phyloP scores from a whole-genome alignment of 208 protist genomes.

The Trypanosomatidae sp. region DNA sequence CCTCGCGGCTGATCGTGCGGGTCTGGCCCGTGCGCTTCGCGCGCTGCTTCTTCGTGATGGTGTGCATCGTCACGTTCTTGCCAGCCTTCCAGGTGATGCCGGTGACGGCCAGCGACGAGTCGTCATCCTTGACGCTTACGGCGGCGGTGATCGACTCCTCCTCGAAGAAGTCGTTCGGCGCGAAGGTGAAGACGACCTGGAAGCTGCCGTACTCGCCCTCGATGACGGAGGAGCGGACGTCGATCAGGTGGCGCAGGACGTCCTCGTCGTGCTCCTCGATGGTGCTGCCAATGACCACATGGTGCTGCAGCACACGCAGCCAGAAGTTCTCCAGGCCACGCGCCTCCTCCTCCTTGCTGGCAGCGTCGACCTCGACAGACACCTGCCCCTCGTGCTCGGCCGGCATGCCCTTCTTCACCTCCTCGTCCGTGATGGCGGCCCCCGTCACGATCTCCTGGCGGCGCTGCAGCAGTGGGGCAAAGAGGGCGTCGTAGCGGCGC shows the following conservation, averaged over 20 bases:
- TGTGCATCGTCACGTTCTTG: constrained; percentile 72
- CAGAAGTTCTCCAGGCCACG: constrained; percentile 70
- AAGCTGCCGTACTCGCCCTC: constrained; percentile 68
- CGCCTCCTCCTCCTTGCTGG: constrained; percentile 19
- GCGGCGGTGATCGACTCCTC: constrained; percentile 67
- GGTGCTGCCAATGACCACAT: constrained; percentile 58
- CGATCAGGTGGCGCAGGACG: constrained; percentile 63
- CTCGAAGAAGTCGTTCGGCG: constrained; percentile 80
- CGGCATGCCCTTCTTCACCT: constrained; percentile 72
- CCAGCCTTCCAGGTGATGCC: constrained; percentile 80
- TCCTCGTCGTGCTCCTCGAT: constrained; percentile 80
- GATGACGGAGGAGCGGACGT: constrained; percentile 54
- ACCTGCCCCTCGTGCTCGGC: constrained; percentile 56
- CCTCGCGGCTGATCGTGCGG: constrained; percentile 42
- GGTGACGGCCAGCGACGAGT: constrained; percentile 42
- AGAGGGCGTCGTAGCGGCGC: constrained; percentile 71
- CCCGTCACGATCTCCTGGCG: constrained; percentile 80
- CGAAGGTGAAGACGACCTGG: constrained; percentile 78
- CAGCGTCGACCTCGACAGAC: constrained; percentile 19
- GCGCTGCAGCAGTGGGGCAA: constrained; percentile 59
- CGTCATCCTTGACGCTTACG: constrained; percentile 43
- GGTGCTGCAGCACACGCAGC: constrained; percentile 69
- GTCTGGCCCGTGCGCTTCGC: constrained; percentile 42
- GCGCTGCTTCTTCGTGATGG: constrained; percentile 56
- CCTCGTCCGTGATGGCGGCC: constrained; percentile 52